These are phyloP conservation scores for Musa schizocarpa DNA, from an alignment of 176 grass and related monocot genomes.

Conservation along the genomic window DNA sequence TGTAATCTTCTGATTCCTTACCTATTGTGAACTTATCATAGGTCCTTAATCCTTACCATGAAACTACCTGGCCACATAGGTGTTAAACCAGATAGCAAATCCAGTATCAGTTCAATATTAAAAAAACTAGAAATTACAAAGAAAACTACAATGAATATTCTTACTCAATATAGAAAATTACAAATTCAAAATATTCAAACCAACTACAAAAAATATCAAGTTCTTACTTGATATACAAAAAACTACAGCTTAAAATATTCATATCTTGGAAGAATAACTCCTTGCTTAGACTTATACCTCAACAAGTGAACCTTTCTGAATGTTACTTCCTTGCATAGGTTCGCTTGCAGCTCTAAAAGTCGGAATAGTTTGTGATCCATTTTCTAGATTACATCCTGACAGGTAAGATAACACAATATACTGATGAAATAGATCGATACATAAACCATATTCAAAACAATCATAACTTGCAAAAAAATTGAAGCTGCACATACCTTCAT, in stretches of 20 bases:
- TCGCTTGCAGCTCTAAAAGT: conserved; percentile 17
- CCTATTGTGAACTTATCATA: neutral
- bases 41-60: too few species aligned
- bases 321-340: conserved; percentile 44
- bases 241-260: neutral
- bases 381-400: conserved; percentile 34
- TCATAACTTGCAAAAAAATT: neutral
- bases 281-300: conserved; percentile 38
- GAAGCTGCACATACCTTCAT: conserved; percentile 1
- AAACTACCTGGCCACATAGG: too few species aligned
- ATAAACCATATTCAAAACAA: neutral
- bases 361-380: conserved; percentile 13
- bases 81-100: too few species aligned
- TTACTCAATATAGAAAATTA: too few species aligned
- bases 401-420: neutral
- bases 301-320: conserved; percentile 68
- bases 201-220: neutral
- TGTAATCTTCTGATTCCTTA: neutral
- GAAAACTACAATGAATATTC: too few species aligned
- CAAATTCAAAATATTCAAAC: neutral
- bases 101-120: too few species aligned
- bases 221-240: neutral
- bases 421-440: neutral
- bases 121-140: too few species aligned
- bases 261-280: neutral